Percentiles rank a stretch among this genome's conserved stretches.
These are phyloP conservation scores for Lactifluus rugatus DNA, from an alignment of 768 basidiomycete genomes.

Conservation along the genomic window DNA sequence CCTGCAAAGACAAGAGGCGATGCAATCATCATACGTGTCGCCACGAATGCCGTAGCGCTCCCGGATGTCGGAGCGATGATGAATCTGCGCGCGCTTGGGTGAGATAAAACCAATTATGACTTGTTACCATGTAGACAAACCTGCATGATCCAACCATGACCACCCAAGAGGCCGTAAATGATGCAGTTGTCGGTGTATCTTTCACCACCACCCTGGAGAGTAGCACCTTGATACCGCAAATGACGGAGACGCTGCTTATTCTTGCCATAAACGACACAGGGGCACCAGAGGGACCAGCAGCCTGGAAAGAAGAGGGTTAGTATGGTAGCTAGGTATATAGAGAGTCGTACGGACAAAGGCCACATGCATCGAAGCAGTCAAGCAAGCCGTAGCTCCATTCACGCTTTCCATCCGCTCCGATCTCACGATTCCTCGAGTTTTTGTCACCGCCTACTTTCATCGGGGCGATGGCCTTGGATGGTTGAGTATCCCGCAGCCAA, in stretches of 20 bases:
- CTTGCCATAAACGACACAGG: constrained; percentile 34
- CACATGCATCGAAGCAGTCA: constrained; percentile 20
- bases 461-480: neutral
- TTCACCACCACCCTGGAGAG: constrained; percentile 32
- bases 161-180: constrained; percentile 27
- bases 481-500: too few relatives aligned
- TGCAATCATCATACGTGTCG: constrained; percentile 32
- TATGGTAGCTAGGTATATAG: too few relatives aligned
- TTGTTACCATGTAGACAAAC: constrained; percentile 21
- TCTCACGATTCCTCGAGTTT: constrained; percentile 23
- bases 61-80: constrained; percentile 32
- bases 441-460: constrained; percentile 11
- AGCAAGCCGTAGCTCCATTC: constrained; percentile 26
- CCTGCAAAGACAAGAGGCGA: constrained; percentile 32
- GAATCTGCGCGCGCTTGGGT: constrained; percentile 17
- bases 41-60: constrained; percentile 40
- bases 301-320: constrained; percentile 25
- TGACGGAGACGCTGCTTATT: constrained; percentile 33
- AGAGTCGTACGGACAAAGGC: constrained; percentile 21
- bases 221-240: constrained; percentile 28
- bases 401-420: constrained; percentile 26
- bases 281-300: constrained; percentile 31
- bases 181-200: constrained; percentile 30
- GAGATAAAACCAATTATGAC: neutral
- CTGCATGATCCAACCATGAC: constrained; percentile 35